These are phyloP conservation scores for Pseudogymnoascus sp. DNA, from an alignment of 2,329 filamentous ascomycete genomes.

Conservation along the genomic window DNA sequence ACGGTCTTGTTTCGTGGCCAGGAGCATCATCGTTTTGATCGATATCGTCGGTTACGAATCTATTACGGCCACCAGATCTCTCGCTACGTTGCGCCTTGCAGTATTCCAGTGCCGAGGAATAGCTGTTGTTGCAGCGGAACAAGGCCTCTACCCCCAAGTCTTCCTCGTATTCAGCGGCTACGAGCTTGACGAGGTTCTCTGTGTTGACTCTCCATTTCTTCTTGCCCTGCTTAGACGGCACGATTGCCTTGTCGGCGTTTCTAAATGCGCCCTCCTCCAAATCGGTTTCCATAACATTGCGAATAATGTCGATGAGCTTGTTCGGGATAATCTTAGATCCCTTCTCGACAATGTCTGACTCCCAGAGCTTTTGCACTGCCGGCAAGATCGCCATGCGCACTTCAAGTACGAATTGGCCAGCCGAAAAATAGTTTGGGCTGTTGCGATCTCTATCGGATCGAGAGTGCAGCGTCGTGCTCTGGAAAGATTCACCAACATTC, in stretches of 20 bases:
- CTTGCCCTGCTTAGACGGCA: constrained; percentile 27
- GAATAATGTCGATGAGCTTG: constrained; percentile 74
- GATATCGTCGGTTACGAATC: constrained; percentile 53
- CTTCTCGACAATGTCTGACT: constrained; percentile 74
- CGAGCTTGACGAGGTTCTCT: constrained; percentile 34
- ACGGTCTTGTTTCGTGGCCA: constrained; percentile 25
- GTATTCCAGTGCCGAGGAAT: constrained; percentile 59
- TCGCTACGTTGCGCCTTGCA: constrained; percentile 55
- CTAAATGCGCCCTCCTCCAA: constrained; percentile 58
- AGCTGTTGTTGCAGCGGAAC: constrained; percentile 68
- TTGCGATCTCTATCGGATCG: constrained; percentile 46
- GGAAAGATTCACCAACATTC: constrained; percentile 66
- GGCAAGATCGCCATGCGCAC: constrained; percentile 73
- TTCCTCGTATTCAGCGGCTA: constrained; percentile 42
- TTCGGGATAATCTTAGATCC: constrained; percentile 68
- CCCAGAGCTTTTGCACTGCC: constrained; percentile 71
- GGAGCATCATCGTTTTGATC: constrained; percentile 18
- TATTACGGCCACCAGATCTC: constrained; percentile 52
- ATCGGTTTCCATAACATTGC: constrained; percentile 68
- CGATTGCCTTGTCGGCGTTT: constrained; percentile 48
- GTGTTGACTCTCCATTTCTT: constrained; percentile 44
- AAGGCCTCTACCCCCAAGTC: constrained; percentile 68
- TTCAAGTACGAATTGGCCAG: constrained; percentile 76
- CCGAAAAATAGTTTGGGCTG: constrained; percentile 51
- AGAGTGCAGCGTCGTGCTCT: constrained; percentile 43